These are phyloP conservation scores for Leccinum subgranulosum DNA, from an alignment of 768 basidiomycete genomes.

Conservation along the genomic window DNA sequence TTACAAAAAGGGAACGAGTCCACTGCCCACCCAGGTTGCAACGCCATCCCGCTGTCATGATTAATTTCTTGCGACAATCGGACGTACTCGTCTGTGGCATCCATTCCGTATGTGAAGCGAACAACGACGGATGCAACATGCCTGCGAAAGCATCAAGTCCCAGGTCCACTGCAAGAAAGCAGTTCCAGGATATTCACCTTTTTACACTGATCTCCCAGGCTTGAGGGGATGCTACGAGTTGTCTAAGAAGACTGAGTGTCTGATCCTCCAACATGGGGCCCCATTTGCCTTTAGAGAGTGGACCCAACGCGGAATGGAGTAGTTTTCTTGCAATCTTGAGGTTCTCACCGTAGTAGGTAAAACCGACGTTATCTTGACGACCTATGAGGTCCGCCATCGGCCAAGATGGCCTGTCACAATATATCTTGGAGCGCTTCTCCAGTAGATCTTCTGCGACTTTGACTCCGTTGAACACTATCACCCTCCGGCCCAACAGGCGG, in stretches of 20 bases:
- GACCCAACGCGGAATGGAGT: constrained; percentile 35
- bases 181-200: background rate
- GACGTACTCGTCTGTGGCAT: constrained; percentile 31
- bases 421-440: constrained; percentile 42
- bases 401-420: constrained; percentile 48
- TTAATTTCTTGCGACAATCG: constrained; percentile 32
- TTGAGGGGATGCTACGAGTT: background rate
- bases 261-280: constrained; percentile 4
- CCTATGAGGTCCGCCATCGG: constrained; percentile 44
- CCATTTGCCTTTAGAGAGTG: constrained; percentile 2
- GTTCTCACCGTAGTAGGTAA: constrained; percentile 10
- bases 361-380: constrained; percentile 40
- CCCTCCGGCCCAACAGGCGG: constrained; percentile 40
- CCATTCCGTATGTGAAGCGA: constrained; percentile 41
- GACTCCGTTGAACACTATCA: constrained; percentile 42
- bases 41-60: constrained; percentile 21
- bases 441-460: constrained; percentile 43
- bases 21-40: constrained; percentile 36
- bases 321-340: constrained; percentile 39
- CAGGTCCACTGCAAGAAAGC: background rate
- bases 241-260: constrained; percentile 1
- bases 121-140: constrained; percentile 36
- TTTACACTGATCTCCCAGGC: constrained; percentile 2
- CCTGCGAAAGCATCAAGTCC: constrained; percentile 12
- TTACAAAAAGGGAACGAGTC: constrained; percentile 39